phyloP scores from a whole-genome alignment of 139 green algal species.

The Chlorella sp. region DNA sequence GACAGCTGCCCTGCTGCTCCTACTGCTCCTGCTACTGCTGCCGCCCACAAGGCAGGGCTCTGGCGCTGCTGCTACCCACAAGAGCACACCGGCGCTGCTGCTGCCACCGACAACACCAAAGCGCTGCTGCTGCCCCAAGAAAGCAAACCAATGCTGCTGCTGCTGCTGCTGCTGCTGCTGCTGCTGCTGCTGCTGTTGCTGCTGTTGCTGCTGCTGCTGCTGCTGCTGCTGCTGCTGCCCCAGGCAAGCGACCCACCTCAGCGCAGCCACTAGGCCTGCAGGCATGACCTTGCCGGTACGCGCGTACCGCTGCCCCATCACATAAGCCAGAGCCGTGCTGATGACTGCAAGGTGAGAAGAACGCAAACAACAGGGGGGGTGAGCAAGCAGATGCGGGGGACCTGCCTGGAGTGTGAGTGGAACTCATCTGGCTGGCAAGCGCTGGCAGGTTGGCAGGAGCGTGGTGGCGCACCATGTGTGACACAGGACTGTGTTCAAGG shows the following conservation, averaged over 20 bases:
- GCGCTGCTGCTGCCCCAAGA: not conserved
- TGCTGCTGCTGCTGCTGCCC: not conserved
- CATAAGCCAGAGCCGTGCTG: conserved; percentile 8
- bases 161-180: too few species aligned
- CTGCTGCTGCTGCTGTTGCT: too few species aligned
- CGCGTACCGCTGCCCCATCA: conserved; percentile 33
- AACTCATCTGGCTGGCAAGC: not conserved
- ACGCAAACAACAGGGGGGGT: not conserved
- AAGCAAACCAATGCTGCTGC: not conserved
- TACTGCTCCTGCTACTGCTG: too few species aligned
- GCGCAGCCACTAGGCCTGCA: conserved; percentile 10
- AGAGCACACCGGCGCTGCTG: too few species aligned
- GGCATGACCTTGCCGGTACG: conserved; percentile 35
- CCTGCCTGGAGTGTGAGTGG: not conserved
- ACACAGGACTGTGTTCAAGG: not conserved
- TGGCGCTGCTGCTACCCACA: too few species aligned
- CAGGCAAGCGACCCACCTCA: not conserved
- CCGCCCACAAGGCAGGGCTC: too few species aligned
- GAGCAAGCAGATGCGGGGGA: too few species aligned
- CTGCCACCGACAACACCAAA: not conserved
- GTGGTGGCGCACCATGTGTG: not conserved
- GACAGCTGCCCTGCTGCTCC: too few species aligned
- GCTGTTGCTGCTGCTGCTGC: not conserved
- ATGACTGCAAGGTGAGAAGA: conserved; percentile 1
- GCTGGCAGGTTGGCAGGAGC: not conserved